phyloP scores from a whole-genome alignment of 805 yeast genomes.

The Wickerhamiella brachini region DNA sequence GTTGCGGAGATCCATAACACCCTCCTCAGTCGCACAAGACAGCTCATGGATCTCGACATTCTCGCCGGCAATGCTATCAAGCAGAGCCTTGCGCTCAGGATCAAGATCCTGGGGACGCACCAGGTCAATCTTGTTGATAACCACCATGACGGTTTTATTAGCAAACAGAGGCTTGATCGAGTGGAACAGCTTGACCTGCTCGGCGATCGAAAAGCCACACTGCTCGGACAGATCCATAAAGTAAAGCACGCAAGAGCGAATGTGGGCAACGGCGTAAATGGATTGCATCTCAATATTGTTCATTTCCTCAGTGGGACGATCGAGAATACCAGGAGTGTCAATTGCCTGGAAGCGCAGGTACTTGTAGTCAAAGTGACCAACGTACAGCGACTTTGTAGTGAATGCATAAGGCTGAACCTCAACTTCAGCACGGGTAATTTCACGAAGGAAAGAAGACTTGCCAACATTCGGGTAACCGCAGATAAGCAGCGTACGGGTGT shows the following conservation, averaged over 20 bases:
- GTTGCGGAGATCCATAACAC: conserved; percentile 90
- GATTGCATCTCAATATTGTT: conserved; percentile 99
- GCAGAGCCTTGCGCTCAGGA: conserved; percentile 54
- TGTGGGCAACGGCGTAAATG: conserved; percentile 95
- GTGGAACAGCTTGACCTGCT: conserved; percentile 92
- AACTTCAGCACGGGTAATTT: conserved; percentile 95
- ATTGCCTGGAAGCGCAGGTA: conserved; percentile 96
- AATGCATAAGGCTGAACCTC: conserved; percentile 99
- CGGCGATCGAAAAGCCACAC: conserved; percentile 96
- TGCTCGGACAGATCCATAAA: conserved; percentile 98
- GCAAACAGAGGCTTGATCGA: conserved; percentile 95
- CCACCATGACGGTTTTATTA: conserved; percentile 90
- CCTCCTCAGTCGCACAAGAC: conserved; percentile 88
- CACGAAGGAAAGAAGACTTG: conserved; percentile 83
- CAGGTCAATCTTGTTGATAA: conserved; percentile 89
- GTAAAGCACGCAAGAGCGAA: conserved; percentile 89
- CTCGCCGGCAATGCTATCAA: conserved; percentile 40
- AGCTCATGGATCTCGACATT: conserved; percentile 89
- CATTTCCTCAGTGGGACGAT: conserved; percentile 98
- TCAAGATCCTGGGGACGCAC: conserved; percentile 73
- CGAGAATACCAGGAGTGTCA: conserved; percentile 98
- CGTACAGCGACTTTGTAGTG: conserved; percentile 93
- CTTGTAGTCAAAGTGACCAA: conserved; percentile 97
- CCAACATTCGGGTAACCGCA: conserved; percentile 99
- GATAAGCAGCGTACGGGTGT: conserved; percentile 89